phyloP scores from a whole-genome alignment of 78 protist genomes.

The Trichosphaerium sp. region DNA sequence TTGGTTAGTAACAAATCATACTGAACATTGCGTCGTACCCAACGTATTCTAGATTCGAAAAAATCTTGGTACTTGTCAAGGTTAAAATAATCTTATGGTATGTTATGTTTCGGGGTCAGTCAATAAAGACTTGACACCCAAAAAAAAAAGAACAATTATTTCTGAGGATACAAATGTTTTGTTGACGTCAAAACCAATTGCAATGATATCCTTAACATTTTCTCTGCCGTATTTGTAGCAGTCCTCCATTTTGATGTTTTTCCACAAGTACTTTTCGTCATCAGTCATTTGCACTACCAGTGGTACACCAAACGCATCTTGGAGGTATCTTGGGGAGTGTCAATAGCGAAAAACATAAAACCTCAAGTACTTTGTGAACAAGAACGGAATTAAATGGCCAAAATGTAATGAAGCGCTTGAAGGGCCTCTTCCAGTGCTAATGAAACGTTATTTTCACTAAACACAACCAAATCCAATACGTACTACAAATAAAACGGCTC shows the following conservation, averaged over 20 bases:
- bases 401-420: conserved; percentile 87
- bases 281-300: conserved; percentile 98
- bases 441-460: too few relatives aligned
- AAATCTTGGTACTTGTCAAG: too few relatives aligned
- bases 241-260: conserved; percentile 71
- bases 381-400: conserved; percentile 96
- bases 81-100: too few relatives aligned
- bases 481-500: conserved; percentile 93
- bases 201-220: conserved; percentile 96
- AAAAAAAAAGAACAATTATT: conserved; percentile 6
- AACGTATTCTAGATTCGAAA: too few relatives aligned
- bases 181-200: conserved; percentile 93
- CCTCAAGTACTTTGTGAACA: conserved; percentile 80
- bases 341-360: neutral
- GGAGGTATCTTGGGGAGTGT: conserved; percentile 43
- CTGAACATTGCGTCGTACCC: neutral
- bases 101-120: too few relatives aligned
- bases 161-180: conserved; percentile 96
- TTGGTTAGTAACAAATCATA: neutral
- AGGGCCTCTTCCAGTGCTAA: conserved; percentile 99
- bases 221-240: conserved; percentile 42
- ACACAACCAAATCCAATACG: too few relatives aligned
- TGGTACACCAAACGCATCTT: conserved; percentile 92
- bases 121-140: neutral
- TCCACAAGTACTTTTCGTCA: conserved; percentile 96